Percentiles rank a stretch among this genome's conserved stretches.
These are phyloP conservation scores for Sonneratia caseolaris DNA, from an alignment of 345 rosid genomes.

Conservation along the genomic window DNA sequence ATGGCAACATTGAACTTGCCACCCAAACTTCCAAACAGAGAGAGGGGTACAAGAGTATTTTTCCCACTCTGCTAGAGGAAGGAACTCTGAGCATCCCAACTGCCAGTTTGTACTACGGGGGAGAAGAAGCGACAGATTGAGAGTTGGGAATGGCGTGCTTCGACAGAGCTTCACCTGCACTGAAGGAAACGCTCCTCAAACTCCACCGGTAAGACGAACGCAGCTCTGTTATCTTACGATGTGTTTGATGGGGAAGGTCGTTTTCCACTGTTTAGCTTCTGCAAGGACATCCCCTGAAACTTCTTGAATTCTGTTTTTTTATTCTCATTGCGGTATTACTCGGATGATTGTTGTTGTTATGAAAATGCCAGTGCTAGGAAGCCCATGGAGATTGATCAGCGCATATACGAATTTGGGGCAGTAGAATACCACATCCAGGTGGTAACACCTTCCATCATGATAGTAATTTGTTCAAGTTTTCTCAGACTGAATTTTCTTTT, in stretches of 20 bases:
- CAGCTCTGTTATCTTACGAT: background rate
- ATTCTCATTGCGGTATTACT: background rate
- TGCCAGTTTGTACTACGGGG: background rate
- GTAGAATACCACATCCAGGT: constrained; percentile 78
- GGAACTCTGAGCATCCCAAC: background rate
- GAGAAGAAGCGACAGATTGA: background rate
- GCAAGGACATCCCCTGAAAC: too few species aligned
- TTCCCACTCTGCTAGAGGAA: background rate
- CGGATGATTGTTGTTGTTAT: background rate
- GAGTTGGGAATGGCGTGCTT: background rate
- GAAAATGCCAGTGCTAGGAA: constrained; percentile 46
- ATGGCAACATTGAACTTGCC: constrained; percentile 4
- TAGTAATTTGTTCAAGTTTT: background rate
- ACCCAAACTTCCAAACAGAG: background rate
- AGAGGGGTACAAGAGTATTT: background rate
- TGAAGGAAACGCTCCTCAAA: constrained; percentile 2
- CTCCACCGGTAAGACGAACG: background rate
- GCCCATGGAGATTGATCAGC: constrained; percentile 62
- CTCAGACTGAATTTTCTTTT: background rate
- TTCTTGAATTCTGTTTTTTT: too few species aligned
- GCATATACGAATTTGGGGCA: constrained; percentile 61
- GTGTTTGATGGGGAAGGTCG: background rate
- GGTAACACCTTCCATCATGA: background rate
- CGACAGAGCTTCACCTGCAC: constrained; percentile 2
- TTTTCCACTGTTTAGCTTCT: too few species aligned